phyloP scores from a whole-genome alignment of 306 rosid species.

The Lablab purpureus region DNA sequence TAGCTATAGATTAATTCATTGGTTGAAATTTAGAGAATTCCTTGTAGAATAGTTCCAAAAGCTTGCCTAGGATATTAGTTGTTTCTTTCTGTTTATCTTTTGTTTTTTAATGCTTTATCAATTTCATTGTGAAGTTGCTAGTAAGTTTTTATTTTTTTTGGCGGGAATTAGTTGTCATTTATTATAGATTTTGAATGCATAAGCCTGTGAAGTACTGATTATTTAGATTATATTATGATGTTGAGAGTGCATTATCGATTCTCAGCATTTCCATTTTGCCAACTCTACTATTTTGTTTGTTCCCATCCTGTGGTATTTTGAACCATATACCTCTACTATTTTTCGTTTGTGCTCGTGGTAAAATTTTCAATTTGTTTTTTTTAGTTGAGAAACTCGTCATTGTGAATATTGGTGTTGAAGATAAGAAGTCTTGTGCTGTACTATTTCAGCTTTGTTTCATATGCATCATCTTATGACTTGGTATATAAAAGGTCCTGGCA shows the following conservation, averaged over 20 bases:
- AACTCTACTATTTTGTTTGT: neutral
- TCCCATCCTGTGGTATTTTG: neutral
- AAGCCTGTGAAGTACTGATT: neutral
- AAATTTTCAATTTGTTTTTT: neutral
- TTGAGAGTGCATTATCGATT: neutral
- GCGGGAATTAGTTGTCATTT: neutral
- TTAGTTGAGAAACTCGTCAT: neutral
- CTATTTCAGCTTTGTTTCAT: slow-evolving; percentile 11
- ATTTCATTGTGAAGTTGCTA: neutral
- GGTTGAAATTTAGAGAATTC: neutral
- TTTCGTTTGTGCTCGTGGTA: neutral
- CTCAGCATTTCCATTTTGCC: neutral
- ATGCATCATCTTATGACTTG: neutral
- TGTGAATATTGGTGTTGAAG: slow-evolving; percentile 6
- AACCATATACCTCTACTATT: neutral
- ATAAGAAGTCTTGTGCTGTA: neutral
- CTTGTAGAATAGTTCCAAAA: neutral
- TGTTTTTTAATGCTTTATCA: neutral
- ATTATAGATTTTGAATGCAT: neutral
- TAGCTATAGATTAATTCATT: neutral
- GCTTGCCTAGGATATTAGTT: neutral
- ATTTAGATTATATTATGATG: neutral
- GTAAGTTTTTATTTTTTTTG: neutral
- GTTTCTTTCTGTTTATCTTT: neutral
- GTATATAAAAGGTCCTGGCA: neutral